A percentile compares a stretch with the other conserved stretches of the same genome.
phyloP scores from a whole-genome alignment of 768 basidiomycete genomes.

The Russula olivacea region DNA sequence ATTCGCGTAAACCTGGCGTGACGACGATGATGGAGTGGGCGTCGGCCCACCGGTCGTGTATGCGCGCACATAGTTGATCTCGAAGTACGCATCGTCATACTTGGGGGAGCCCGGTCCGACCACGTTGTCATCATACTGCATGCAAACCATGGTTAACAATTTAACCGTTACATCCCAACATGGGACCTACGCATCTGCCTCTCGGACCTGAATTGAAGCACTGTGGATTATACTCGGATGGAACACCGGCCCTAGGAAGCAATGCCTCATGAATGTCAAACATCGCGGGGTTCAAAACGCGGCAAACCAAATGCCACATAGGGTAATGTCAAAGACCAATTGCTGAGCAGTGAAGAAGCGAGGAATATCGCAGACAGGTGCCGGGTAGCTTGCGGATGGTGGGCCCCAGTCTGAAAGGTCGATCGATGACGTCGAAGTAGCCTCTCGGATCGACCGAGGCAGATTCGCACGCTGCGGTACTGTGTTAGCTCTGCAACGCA shows the following conservation, averaged over 20 bases:
- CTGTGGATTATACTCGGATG: constrained; percentile 39
- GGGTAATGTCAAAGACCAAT: constrained; percentile 50
- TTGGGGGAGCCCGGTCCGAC: constrained; percentile 48
- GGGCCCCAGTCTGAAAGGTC: constrained; percentile 40
- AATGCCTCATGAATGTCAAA: background rate
- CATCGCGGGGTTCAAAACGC: background rate
- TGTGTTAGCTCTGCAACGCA: background rate
- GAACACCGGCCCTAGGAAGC: constrained; percentile 44
- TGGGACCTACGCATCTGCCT: constrained; percentile 39
- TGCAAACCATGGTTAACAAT: background rate
- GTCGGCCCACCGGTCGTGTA: constrained; percentile 38
- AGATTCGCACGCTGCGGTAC: constrained; percentile 34
- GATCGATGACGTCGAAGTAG: constrained; percentile 33
- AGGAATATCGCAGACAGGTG: constrained; percentile 40
- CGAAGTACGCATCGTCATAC: constrained; percentile 59
- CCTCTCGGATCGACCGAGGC: constrained; percentile 34
- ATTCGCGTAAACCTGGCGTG: background rate
- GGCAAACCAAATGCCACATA: constrained; percentile 48
- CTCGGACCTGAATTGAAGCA: constrained; percentile 38
- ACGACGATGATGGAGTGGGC: constrained; percentile 24
- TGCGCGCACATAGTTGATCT: constrained; percentile 58
- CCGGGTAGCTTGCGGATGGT: constrained; percentile 41
- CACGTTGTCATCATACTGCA: constrained; percentile 50
- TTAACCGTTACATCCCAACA: background rate
- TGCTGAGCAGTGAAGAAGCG: constrained; percentile 45